These are phyloP conservation scores for Cercospora zeina DNA, from an alignment of 2,329 filamentous ascomycete species.

Conservation along the genomic window DNA sequence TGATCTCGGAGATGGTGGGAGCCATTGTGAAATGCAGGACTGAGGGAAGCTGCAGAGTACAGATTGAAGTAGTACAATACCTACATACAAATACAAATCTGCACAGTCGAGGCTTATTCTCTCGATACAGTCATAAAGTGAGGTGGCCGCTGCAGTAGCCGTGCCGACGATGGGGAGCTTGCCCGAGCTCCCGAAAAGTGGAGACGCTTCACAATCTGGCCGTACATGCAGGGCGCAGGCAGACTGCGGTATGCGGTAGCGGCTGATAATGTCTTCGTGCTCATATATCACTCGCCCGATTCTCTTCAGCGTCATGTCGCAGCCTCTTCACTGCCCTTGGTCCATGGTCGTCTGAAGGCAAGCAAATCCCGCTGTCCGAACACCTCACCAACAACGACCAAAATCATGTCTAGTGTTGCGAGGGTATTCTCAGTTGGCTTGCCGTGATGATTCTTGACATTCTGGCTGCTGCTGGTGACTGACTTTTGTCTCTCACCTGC, in stretches of 20 bases:
- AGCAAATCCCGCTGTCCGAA: constrained; percentile 88
- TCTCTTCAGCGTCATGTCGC: not conserved
- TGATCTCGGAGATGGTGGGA: constrained; percentile 31
- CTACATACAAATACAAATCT: constrained; percentile 17
- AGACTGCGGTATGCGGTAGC: constrained; percentile 2
- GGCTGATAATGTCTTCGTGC: not conserved
- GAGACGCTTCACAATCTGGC: constrained; percentile 10
- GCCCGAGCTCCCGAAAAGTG: constrained; percentile 14
- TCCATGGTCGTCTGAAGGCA: constrained; percentile 58
- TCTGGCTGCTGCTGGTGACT: not conserved
- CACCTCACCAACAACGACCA: constrained; percentile 82
- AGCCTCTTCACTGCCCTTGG: not conserved
- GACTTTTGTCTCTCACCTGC: constrained; percentile 32
- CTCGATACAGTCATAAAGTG: constrained; percentile 11
- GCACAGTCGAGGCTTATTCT: not conserved
- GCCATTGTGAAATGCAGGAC: constrained; percentile 24
- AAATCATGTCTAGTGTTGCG: constrained; percentile 86
- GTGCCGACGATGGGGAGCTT: constrained; percentile 15
- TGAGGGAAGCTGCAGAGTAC: not conserved
- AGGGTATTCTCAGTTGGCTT: constrained; percentile 30
- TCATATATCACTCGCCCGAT: not conserved
- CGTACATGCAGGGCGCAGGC: not conserved
- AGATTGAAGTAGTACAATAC: constrained; percentile 15
- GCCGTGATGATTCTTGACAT: constrained; percentile 8
- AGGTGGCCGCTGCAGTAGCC: constrained; percentile 17